Evolutionary conservation across 2,329 filamentous ascomycete genomes (phyloP), one percentile per base, ranked within the genome.

Genomic region (Talaromyces sp.): DNA sequence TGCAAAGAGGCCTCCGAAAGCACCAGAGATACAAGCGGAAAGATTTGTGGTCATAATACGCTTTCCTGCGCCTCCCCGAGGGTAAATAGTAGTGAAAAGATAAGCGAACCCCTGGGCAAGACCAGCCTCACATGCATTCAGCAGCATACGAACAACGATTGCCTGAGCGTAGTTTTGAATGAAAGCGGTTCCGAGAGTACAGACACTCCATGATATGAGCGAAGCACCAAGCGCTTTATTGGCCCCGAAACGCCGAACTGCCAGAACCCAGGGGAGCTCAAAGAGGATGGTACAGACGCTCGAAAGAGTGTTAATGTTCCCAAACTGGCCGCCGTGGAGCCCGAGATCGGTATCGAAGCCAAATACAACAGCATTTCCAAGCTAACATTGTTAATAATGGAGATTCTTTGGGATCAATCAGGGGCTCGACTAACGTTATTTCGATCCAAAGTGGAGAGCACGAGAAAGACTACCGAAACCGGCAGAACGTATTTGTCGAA

Each of bases 251-350:
- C 54, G 52, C 39, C 63, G 64, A 25, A 67, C 39, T 25, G 66
- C 55, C 31, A 69, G 39, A 7, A 63, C 66, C 21, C 66, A 67
- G 6, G 65, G 65, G 6, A 69, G 63, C 28, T 68, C 67, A 16
- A 68, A 65, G 8, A 66, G 46, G 14, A 63, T 63, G 40, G 64
- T 89, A 0, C 87, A 87, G 14, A 90, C 80, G 73, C 87, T 90
- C 77, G 90, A 90, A 64, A 90, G 83, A 57, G 79, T 80, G 50
- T 89, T 73, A 61, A 89, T 82, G 40, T 83, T 80, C 69, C 88
- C 88, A 75, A 89, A 88, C 69, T 88, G 81, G 66, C 84, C 80
- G 5, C 74, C 72, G n/a, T 76, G 76, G 71, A 90, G 84, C 25
- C 81, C 70, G 11, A 89, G 74, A 69, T 74, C 71, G 35, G 74